Conservation (phyloP, 1,284 basidiomycete species). For the Microbotryomycetes sp. region DNA sequence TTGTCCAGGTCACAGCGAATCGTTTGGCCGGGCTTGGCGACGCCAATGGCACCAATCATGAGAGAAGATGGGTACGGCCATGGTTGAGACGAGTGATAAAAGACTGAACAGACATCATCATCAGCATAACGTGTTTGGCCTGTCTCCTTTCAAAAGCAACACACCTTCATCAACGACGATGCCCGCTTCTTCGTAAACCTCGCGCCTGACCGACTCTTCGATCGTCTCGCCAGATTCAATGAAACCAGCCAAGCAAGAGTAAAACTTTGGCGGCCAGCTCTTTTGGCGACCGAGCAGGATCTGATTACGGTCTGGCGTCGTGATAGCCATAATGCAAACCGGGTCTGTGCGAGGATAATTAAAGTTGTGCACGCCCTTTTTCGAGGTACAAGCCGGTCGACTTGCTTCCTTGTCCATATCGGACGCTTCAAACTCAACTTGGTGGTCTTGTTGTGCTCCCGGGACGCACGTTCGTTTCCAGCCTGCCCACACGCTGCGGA, state of each 20-base stretch:
- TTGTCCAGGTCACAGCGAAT: conserved; percentile 88
- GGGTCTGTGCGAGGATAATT: conserved; percentile 65
- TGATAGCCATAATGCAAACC: conserved; percentile 86
- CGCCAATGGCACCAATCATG: conserved; percentile 12
- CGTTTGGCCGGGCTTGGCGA: conserved; percentile 44
- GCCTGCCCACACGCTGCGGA: conserved; percentile 86
- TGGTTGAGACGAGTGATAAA: conserved; percentile 59
- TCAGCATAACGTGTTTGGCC: not conserved
- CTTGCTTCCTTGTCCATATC: too few species aligned
- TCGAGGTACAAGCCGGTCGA: conserved; percentile 40
- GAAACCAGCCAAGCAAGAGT: conserved; percentile 84
- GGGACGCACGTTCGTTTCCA: conserved; percentile 84
- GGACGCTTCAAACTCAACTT: conserved; percentile 44
- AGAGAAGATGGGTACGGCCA: conserved; percentile 43
- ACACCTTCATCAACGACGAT: conserved; percentile 68
- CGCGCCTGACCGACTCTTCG: conserved; percentile 86
- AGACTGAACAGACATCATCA: not conserved
- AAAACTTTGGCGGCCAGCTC: conserved; percentile 52
- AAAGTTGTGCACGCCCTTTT: conserved; percentile 78
- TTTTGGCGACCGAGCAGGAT: conserved; percentile 75
- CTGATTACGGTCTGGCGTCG: conserved; percentile 63
- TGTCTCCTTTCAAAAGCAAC: not conserved
- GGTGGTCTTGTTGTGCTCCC: conserved; percentile 57
- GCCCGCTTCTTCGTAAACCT: conserved; percentile 93
- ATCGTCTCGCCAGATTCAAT: conserved; percentile 86